Evolutionary conservation across 805 yeast species (phyloP).

Genomic region (Schwanniomyces vanrijiae): DNA sequence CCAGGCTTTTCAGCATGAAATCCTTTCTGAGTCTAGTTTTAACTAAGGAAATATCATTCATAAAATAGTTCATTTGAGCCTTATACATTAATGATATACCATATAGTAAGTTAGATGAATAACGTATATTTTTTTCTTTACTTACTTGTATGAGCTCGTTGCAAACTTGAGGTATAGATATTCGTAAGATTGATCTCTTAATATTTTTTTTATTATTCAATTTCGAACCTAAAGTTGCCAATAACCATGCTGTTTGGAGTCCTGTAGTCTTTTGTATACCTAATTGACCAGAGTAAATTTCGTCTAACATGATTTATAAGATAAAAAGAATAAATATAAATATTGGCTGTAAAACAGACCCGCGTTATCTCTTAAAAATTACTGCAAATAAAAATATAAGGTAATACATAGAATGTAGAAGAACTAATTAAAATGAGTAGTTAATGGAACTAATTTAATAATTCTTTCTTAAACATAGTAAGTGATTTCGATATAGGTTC

Average conservation of each 20-base stretch:
- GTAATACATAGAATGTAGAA: too few species aligned
- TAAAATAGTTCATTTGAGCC: slow-evolving; percentile 48
- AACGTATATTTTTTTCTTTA: slow-evolving; percentile 19
- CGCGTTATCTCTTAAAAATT: neutral
- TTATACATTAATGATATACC: slow-evolving; percentile 51
- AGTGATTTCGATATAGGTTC: too few species aligned
- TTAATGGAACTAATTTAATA: too few species aligned
- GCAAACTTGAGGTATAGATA: slow-evolving; percentile 47
- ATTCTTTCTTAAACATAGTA: too few species aligned
- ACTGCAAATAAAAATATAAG: neutral
- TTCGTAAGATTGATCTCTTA: slow-evolving; percentile 29
- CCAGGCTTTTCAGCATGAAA: slow-evolving; percentile 3
- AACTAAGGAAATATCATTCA: slow-evolving; percentile 24
- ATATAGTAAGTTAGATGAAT: slow-evolving; percentile 43
- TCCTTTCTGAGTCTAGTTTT: slow-evolving; percentile 11
- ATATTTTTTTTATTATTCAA: slow-evolving; percentile 23
- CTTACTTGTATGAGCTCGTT: slow-evolving; percentile 7
- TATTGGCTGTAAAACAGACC: slow-evolving; percentile 1
- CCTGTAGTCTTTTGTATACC: slow-evolving; percentile 6
- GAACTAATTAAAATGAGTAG: too few species aligned
- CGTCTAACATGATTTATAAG: neutral
- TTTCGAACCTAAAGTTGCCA: slow-evolving; percentile 44
- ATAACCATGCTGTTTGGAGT: slow-evolving; percentile 31
- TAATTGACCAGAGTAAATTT: neutral
- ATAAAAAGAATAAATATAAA: neutral